Evolutionary conservation across 192 early-diverging fungal genomes (phyloP).

Genomic region (Mortierella hygrophila): DNA sequence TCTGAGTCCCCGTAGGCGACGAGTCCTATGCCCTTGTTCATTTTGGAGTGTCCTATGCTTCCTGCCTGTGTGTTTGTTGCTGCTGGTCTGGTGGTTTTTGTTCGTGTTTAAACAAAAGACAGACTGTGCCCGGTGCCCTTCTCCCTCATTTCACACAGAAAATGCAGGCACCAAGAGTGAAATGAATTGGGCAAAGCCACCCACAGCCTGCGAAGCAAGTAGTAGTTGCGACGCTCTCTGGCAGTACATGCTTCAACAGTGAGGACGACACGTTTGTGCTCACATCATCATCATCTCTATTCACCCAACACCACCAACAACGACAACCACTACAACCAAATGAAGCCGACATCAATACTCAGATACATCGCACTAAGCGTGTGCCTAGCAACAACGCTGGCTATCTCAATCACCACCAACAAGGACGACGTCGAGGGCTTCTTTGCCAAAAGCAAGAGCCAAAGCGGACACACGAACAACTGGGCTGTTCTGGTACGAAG

Average conservation of each 20-base stretch:
- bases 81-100: not conserved
- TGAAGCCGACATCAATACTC: conserved; percentile 29
- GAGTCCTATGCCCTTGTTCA: conserved; percentile 49
- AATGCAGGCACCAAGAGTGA: not conserved
- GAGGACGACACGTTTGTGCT: conserved; percentile 7
- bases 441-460: conserved; percentile 61
- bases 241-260: not conserved
- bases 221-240: not conserved
- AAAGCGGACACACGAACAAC: conserved; percentile 91
- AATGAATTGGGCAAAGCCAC: conserved; percentile 14
- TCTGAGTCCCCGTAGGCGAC: conserved; percentile 53
- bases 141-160: not conserved
- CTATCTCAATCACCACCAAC: conserved; percentile 34
- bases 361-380: conserved; percentile 15
- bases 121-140: too few species aligned
- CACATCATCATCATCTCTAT: conserved; percentile 5
- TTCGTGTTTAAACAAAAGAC: not conserved
- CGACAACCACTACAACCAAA: not conserved
- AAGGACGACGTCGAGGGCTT: conserved; percentile 65
- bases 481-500: conserved; percentile 94
- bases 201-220: not conserved
- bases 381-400: conserved; percentile 31
- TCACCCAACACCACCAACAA: not conserved
- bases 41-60: conserved; percentile 6
- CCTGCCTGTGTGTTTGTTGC: not conserved